phyloP scores from a whole-genome alignment of 1,139 yeast genomes.

The Protomyces arabidopsidicola region DNA sequence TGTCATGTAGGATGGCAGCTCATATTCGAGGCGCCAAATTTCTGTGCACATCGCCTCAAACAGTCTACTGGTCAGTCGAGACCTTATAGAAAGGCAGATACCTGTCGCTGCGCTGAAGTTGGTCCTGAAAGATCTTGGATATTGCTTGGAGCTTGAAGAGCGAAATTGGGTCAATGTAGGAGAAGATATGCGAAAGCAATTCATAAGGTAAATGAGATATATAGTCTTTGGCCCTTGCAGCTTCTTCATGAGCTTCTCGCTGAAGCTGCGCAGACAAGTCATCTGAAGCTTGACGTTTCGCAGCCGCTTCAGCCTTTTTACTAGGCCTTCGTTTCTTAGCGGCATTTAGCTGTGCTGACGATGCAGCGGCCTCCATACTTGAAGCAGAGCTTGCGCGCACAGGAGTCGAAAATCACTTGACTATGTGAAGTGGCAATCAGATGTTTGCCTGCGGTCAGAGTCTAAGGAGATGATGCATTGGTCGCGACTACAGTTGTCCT shows the following conservation, averaged over 20 bases:
- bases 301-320: not conserved
- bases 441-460: no score
- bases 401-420: no score
- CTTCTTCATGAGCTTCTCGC: not conserved
- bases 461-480: no score
- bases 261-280: not conserved
- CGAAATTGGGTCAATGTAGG: not conserved
- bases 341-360: not conserved
- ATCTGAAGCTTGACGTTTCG: not conserved
- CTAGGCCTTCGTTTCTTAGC: not conserved
- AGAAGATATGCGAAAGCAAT: not conserved
- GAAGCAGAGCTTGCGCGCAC: no score
- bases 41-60: not conserved
- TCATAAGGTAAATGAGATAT: not conserved
- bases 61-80: not conserved
- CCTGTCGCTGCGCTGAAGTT: not conserved
- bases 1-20: not conserved
- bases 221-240: not conserved
- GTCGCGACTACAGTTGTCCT: no score
- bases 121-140: not conserved
- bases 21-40: not conserved
- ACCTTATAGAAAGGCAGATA: not conserved
- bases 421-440: no score
- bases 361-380: not conserved
- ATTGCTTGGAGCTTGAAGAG: not conserved